These are phyloP conservation scores for Verbascum thapsus DNA, from an alignment of 257 asterid genomes.

Conservation along the genomic window DNA sequence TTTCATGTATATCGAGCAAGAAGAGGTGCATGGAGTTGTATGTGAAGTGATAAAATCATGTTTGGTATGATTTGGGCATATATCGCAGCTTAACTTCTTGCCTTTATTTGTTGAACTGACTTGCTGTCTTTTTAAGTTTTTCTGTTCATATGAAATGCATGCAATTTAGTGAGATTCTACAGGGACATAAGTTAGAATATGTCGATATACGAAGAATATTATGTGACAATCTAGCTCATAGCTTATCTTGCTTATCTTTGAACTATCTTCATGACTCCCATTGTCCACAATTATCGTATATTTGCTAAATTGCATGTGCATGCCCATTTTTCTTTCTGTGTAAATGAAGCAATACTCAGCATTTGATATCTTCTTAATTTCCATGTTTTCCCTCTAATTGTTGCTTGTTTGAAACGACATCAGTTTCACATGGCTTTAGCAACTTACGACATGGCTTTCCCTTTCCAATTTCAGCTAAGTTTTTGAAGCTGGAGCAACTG, in stretches of 20 bases:
- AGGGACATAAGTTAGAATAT: background rate
- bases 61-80: conserved; percentile 11
- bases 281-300: background rate
- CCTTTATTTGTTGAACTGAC: background rate
- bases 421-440: background rate
- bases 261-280: background rate
- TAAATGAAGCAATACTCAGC: background rate
- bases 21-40: conserved; percentile 10
- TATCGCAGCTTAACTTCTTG: conserved; percentile 11
- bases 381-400: background rate
- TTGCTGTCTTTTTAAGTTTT: background rate
- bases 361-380: background rate
- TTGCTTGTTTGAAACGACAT: conserved; percentile 5
- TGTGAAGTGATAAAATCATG: conserved; percentile 13
- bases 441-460: conserved; percentile 22
- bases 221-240: background rate
- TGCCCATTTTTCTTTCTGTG: background rate
- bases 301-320: background rate
- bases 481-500: conserved; percentile 88
- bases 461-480: conserved; percentile 68
- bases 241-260: conserved; percentile 16
- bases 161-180: conserved; percentile 8
- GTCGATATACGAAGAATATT: background rate
- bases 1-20: background rate
- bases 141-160: conserved; percentile 12